Percentiles rank a stretch among this genome's conserved stretches.
Conservation (phyloP, 1,284 basidiomycete genomes). For the Trichosporon faecale region DNA sequence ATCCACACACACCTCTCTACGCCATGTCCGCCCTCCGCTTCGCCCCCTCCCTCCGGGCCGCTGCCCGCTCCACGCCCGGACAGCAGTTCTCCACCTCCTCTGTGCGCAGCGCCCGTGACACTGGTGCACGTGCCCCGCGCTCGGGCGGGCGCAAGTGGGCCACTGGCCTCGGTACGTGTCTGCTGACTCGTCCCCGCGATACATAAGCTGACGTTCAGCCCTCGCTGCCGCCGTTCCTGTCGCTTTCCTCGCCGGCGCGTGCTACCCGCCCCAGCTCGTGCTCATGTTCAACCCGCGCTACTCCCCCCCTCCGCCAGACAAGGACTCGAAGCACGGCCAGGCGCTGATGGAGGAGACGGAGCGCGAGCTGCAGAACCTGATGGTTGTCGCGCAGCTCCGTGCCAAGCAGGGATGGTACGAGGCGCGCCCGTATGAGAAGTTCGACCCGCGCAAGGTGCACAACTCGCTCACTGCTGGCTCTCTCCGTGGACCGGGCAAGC, state of each 20-base stretch:
- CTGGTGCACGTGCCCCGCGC: neutral
- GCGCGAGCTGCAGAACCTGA: constrained; percentile 63
- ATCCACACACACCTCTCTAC: neutral
- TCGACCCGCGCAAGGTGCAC: constrained; percentile 64
- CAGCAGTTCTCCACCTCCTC: neutral
- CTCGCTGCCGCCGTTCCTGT: constrained; percentile 42
- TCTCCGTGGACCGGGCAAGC: constrained; percentile 75
- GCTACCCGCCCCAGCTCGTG: constrained; percentile 63
- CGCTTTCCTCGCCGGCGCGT: constrained; percentile 56
- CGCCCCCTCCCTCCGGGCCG: neutral
- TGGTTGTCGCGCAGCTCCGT: constrained; percentile 59
- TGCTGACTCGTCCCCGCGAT: neutral
- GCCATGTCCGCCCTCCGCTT: neutral
- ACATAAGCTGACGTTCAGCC: constrained; percentile 25
- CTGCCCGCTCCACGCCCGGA: neutral
- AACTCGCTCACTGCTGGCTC: constrained; percentile 80
- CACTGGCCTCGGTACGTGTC: neutral
- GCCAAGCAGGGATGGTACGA: constrained; percentile 49
- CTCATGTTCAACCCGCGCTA: constrained; percentile 67
- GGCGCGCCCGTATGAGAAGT: constrained; percentile 62
- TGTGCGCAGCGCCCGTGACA: neutral
- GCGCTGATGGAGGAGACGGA: constrained; percentile 66
- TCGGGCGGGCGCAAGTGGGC: neutral
- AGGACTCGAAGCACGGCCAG: constrained; percentile 62
- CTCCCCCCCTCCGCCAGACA: constrained; percentile 65